Base-by-base conservation (phyloP, 805 yeast species). In the Wickerhamomyces canadensis region DNA sequence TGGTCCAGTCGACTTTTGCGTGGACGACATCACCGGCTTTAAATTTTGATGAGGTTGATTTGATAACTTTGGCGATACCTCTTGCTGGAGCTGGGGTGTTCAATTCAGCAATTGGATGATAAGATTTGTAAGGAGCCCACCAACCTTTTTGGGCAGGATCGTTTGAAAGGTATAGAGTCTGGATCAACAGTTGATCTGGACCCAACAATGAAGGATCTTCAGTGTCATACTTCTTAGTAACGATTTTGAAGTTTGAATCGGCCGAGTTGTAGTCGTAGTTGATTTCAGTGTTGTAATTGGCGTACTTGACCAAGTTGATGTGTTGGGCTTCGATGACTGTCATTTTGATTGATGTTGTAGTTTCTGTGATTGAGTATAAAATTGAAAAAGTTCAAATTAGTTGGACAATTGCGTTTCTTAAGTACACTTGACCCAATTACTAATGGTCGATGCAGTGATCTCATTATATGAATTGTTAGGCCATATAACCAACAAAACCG, bases 91-190 rank as follows among this genome's bases (percentile, higher is more conserved):
- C 70, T 15, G 72, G 72, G 33, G 62, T 60, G 19, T 59, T 54
- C 10, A 68, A 55, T 21, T 74, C 70, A 4, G 52, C 48, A 15
- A 57, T 55, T 29, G 48, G 48, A 6, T 56, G 48, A 42, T 58
- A 58, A 33, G 62, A 56, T 34, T 52, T 60, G 15, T 44, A 42
- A 12, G 60, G 47, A 2, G 62, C 45, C 42, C 76, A 75, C 78
- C 81, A 74, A 33, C 66, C 65, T 54, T 78, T 74, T 49, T 76
- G 80, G 14, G 81, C 74, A 12, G 84, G 83, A 51, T 78, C 83
- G 46, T 77, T 72, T 18, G 82, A 74, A 9, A 76, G 43, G 41
- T 65, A 69, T 30, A 68, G 44, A 3, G 63, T 51, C 51, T 75
- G 69, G n/a, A 74, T 56, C 12, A 71, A 51, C 11, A 76, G 36